Evolutionary conservation across 1,284 basidiomycete genomes (phyloP), one percentile per base, ranked within the genome.

Genomic region (Athelia sp.): DNA sequence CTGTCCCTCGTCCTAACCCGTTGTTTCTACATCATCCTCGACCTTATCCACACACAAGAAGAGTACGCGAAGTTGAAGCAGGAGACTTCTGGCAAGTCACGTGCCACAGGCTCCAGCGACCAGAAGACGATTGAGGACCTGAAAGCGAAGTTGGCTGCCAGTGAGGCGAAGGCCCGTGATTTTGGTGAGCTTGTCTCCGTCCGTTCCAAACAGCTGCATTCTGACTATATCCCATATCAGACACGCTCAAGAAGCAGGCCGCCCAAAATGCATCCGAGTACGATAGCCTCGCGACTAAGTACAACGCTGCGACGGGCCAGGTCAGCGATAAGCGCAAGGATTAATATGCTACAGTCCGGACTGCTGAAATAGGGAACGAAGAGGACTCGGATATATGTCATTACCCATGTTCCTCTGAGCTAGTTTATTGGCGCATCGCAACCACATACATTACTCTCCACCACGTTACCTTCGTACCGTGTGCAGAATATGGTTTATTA

Each of bases 1-100:
- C 84, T 98, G 29, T 94, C 92, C 15, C 83, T 95, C 49, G 88
- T 97, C 59, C 84, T 98, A 57, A 89, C 93, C 8, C 87, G 94
- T 59, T 93, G 90, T 3, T 96, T 96, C 74, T 88, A 87, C 69
- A 90, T 98, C 64, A 81, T 91, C 50, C 82, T 94, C 58, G 92
- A 97, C 65, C 85, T 97, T 53, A 90, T 97, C 59, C 83, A 92
- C 59, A 81, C 86, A 2, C 92, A 96, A 68, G 93, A 95, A 61
- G 82, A 92, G 61, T 91, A 91, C 62, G 83, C 82, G 24, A 84
- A 88, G 57, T 69, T 96, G 53, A 92, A 94, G 75, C 79, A 84
- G 59, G 73, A 80, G 57, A 40, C 36, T n/a, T 6, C 36, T 8
- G 36, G 82, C 79, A 57, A 53, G 75, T 71, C 3, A 2, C 19